Conservation (phyloP, 2,329 filamentous ascomycete genomes). For the Fusarium humuli region DNA sequence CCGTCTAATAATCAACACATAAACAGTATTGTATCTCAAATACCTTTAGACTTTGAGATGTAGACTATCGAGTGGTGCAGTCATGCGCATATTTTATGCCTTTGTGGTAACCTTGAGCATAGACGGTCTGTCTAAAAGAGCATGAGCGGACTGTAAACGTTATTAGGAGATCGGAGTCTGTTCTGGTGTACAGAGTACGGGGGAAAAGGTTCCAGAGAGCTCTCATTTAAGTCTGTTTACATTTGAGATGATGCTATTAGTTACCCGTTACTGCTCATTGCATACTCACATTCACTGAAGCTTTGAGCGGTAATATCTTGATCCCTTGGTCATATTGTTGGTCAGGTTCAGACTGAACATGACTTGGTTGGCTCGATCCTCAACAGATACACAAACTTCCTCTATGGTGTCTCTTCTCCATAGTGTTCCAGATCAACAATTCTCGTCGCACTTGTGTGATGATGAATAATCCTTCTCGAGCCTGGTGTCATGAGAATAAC, state of each 20-base stretch:
- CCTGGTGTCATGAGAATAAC: constrained; percentile 7
- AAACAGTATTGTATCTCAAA: neutral
- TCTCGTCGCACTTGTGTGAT: constrained; percentile 3
- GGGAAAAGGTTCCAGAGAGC: neutral
- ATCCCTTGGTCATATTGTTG: neutral
- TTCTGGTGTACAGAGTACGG: neutral
- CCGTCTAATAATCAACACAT: constrained; percentile 7
- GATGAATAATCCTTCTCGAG: neutral
- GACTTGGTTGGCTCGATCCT: neutral
- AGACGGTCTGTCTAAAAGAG: neutral
- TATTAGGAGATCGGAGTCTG: neutral
- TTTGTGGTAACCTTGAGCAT: neutral
- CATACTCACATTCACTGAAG: neutral
- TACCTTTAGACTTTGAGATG: neutral
- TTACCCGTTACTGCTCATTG: neutral
- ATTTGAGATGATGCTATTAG: neutral
- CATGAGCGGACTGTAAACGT: neutral
- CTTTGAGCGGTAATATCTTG: neutral
- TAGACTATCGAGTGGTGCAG: neutral
- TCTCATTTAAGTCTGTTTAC: neutral
- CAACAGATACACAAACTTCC: neutral
- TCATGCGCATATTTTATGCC: neutral
- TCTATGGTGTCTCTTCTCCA: neutral
- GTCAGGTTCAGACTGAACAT: neutral
- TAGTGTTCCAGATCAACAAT: neutral